Evolutionary conservation across 2,329 filamentous ascomycete genomes (phyloP), one percentile per base, ranked within the genome.

Genomic region (Penicillium psychrosexuale): DNA sequence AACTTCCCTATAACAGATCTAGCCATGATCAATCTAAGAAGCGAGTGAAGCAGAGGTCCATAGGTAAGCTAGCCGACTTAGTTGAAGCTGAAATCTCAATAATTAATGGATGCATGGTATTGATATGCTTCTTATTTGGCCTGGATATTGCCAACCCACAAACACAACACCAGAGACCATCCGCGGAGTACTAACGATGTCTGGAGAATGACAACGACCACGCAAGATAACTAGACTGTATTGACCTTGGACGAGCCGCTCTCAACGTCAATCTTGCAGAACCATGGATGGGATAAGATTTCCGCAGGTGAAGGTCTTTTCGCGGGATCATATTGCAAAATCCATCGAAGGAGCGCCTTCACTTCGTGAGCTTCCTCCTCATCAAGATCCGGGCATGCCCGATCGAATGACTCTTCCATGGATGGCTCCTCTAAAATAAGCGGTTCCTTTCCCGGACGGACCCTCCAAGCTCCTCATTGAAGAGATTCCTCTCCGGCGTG

Each of bases 281-380:
- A 69, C 67, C 68, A 70, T 42, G 67, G 66, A 62, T 70, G 54
- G 38, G 58, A 54, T 43, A 69, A 61, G 27, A 70, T 59, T 39
- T 67, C 43, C 47, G 53, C 55, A 42, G 69, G 61, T 24, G 67
- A 61, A 45, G 67, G 68, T 51, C 69, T 56, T 55, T 64, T 57
- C 27, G 53, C 48, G n/a, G 63, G 62, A 57, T 69, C 66, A 60
- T 68, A 69, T 51, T 65, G 60, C 47, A 71, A 52, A 42, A 69
- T 68, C 57, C 60, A 56, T 50, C 61, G 56, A 47, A 69, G 66
- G 6, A 69, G 56, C 37, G 61, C 51, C 42, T 64, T 63, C 33
- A 70, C 51, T 52, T 63, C 48, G n/a, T 50, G n/a, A n/a, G 62
- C 61, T 60, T 71, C 67, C 40, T 63, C 58, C 19, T 63, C 52